Evolutionary conservation across 2,329 filamentous ascomycete species (phyloP).

Genomic region (Pseudocercospora musae): DNA sequence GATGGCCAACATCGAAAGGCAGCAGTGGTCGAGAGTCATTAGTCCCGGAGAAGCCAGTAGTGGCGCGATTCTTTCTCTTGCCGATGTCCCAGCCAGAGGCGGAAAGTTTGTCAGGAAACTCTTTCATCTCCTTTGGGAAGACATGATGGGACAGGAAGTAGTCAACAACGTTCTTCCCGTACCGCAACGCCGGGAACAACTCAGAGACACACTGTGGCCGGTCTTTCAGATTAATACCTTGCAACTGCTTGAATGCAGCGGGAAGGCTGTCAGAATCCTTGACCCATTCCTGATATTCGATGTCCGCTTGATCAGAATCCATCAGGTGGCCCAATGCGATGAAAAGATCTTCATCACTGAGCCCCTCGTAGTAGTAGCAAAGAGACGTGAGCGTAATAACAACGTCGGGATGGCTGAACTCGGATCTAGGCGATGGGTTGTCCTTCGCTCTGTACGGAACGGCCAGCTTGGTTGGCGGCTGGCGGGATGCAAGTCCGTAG

Average conservation of each 20-base stretch:
- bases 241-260: constrained; percentile 19
- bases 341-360: constrained; percentile 49
- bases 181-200: constrained; percentile 48
- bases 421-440: constrained; percentile 58
- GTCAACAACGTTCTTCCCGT: constrained; percentile 55
- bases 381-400: constrained; percentile 63
- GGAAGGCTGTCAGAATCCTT: constrained; percentile 15
- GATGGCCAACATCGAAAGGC: constrained; percentile 59
- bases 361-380: constrained; percentile 63
- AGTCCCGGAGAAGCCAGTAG: constrained; percentile 69
- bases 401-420: constrained; percentile 68
- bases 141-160: constrained; percentile 66
- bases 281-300: constrained; percentile 29
- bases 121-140: constrained; percentile 62
- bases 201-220: constrained; percentile 16
- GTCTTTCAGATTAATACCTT: constrained; percentile 31
- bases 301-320: constrained; percentile 24
- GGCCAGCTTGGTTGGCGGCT: constrained; percentile 51
- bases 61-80: constrained; percentile 48
- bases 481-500: constrained; percentile 49
- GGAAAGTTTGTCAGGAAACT: constrained; percentile 62
- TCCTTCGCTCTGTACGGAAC: constrained; percentile 68
- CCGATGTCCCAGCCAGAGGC: constrained; percentile 68
- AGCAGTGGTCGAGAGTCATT: constrained; percentile 62
- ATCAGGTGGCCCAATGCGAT: constrained; percentile 23